Evolutionary conservation across 1,139 yeast species (phyloP).

Genomic region (Suhomyces maxii): DNA sequence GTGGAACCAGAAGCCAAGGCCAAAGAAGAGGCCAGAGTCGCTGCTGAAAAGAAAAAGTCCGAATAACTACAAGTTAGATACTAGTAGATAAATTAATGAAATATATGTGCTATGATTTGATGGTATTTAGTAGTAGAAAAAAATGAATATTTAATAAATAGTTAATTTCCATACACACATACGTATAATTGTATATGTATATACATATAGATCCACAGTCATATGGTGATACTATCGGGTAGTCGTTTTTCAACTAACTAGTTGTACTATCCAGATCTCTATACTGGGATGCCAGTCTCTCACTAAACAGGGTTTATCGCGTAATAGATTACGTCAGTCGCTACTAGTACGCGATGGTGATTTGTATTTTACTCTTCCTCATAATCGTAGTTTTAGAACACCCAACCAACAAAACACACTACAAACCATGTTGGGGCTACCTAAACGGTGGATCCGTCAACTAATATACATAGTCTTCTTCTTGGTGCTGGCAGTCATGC

Average conservation of each 20-base stretch:
- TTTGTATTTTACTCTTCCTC: not conserved
- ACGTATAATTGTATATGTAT: too few relatives aligned
- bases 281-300: too few relatives aligned
- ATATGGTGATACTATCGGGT: too few relatives aligned
- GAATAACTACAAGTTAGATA: not conserved
- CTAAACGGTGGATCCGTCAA: slow-evolving; percentile 24
- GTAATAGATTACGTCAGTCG: not conserved
- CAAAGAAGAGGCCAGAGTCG: slow-evolving; percentile 14
- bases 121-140: too few relatives aligned
- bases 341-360: not conserved
- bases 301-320: not conserved
- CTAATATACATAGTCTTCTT: slow-evolving; percentile 21
- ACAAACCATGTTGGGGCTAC: slow-evolving; percentile 10
- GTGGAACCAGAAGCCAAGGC: slow-evolving; percentile 25
- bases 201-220: too few relatives aligned
- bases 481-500: slow-evolving; percentile 18
- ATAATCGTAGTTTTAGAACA: not conserved
- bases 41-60: slow-evolving; percentile 1
- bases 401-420: too few relatives aligned
- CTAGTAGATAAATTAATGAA: too few relatives aligned
- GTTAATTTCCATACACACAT: too few relatives aligned
- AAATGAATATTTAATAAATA: too few relatives aligned
- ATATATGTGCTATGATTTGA: too few relatives aligned
- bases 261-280: too few relatives aligned
- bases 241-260: too few relatives aligned